These are phyloP conservation scores for Candida lessepsii DNA, from an alignment of 805 yeast genomes.

Conservation along the genomic window DNA sequence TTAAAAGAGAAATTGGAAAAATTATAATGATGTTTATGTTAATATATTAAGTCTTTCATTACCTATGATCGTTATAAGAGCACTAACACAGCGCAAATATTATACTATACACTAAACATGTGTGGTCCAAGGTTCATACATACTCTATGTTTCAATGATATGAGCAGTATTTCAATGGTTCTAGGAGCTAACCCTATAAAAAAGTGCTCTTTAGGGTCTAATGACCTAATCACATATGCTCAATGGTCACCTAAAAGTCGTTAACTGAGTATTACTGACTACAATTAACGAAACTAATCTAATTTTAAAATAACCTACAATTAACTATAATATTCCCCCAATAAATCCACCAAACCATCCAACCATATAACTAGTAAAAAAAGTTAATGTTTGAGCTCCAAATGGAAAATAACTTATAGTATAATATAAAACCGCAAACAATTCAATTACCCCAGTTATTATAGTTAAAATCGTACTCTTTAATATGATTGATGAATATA, in stretches of 20 bases:
- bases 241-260: too few species aligned
- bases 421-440: constrained; percentile 86
- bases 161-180: too few species aligned
- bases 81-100: too few species aligned
- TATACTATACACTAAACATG: too few species aligned
- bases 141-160: too few species aligned
- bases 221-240: background rate
- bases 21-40: constrained; percentile 10
- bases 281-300: too few species aligned
- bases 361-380: constrained; percentile 45
- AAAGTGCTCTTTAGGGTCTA: too few species aligned
- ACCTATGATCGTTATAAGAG: background rate
- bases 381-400: constrained; percentile 74
- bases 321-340: constrained; percentile 39
- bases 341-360: constrained; percentile 48
- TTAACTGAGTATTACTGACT: too few species aligned
- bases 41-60: background rate
- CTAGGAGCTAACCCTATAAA: too few species aligned
- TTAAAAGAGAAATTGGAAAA: constrained; percentile 32
- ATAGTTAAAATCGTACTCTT: constrained; percentile 76
- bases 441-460: constrained; percentile 70
- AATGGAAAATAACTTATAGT: constrained; percentile 93
- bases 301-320: too few species aligned
- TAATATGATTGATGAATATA: constrained; percentile 67
- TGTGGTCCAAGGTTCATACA: too few species aligned